Evolutionary conservation across 2,329 filamentous ascomycete genomes (phyloP), one percentile per base, ranked within the genome.

Genomic region (Malbranchea zuffiana): DNA sequence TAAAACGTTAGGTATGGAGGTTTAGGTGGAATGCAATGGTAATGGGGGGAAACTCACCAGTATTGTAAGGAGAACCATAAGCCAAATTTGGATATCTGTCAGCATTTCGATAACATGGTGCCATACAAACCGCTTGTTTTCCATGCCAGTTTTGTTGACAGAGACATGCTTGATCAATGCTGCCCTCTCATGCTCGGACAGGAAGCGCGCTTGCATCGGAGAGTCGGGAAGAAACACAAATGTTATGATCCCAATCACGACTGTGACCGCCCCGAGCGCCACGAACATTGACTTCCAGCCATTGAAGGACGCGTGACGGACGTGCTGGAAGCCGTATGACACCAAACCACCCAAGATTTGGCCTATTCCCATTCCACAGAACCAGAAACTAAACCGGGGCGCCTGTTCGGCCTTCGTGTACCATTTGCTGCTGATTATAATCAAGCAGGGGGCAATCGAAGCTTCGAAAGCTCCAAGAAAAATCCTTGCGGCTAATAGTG

Each of bases 301-400:
- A n/a, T 23, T 53, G 29, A 45, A 50, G 29, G 49, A 47, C 10
- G 54, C 37, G 2, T 49, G 50, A 4, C 45, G 29, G 16, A 34
- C 27, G 15, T 40, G 33, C 32, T 43, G 47, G 36, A 55, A 53
- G 5, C 43, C 38, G 17, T 50, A 56, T 47, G 16, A 52, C 47
- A 28, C 50, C 4, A 52, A 45, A 5, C 50, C 34, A 4, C 49
- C 50, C 26, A 55, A 46, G 16, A 55, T 50, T 6, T 35, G 37
- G 27, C 71, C 68, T 30, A 72, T 49, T 15, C 70, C 67, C 19
- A 71, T 51, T 26, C 74, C 65, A n/a, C 65, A 62, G 49, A 73
- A 78, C 71, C 65, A 78, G 50, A 71, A 66, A 32, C 57, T 69
- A 54, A 70, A 74, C 18, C 73, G 61, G 35, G 67, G 66, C 24